Evolutionary conservation across 2,329 filamentous ascomycete species (phyloP), one percentile per base, ranked within the genome.

Genomic region (Purpureocillium takamizusanense): DNA sequence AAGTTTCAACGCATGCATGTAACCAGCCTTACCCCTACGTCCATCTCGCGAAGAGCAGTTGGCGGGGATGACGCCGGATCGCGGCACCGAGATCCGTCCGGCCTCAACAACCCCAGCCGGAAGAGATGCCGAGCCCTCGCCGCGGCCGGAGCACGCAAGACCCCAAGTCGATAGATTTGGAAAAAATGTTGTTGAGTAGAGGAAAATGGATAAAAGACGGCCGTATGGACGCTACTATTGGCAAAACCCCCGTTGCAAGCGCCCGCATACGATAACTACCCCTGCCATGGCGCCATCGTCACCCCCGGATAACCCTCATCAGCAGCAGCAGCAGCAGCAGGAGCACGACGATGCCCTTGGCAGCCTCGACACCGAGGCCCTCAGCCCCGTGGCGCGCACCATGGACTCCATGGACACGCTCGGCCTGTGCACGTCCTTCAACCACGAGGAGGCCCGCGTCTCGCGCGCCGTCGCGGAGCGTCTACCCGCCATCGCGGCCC

Each of bases 371-470:
- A 46, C 45, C 10, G 45, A 46, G 31, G 34, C 39, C 17, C 37
- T 37, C 7, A 46, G 43, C 25, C 40, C 38, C 12, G 35, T 37
- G 12, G 42, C 42, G 10, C 33, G 36, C 8, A 30, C 16, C 2
- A 41, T 46, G 14, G 45, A 46, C 37, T 30, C 25, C 9, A 31
- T 46, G 5, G 33, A 35, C 18, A 41, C 42, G 7, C 18, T 31
- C 9, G 42, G 43, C 7, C 29, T 46, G 3, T 45, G 42, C 29
- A 37, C 33, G 14, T 57, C 43, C 12, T 36, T 46, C 16, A 43
- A 46, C 21, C 31, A 33, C 5, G 42, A 46, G 30, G 45, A 46
- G 25, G 40, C 40, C 11, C 38, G 28, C 10, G 38, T 43, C 3
- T 34, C 42, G n/a, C 33, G 17, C 10, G 5, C 21, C 6, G 21